Evolutionary conservation across 1,284 basidiomycete species (phyloP), one percentile per base, ranked within the genome.

Genomic region (Thecaphora thlaspeos): DNA sequence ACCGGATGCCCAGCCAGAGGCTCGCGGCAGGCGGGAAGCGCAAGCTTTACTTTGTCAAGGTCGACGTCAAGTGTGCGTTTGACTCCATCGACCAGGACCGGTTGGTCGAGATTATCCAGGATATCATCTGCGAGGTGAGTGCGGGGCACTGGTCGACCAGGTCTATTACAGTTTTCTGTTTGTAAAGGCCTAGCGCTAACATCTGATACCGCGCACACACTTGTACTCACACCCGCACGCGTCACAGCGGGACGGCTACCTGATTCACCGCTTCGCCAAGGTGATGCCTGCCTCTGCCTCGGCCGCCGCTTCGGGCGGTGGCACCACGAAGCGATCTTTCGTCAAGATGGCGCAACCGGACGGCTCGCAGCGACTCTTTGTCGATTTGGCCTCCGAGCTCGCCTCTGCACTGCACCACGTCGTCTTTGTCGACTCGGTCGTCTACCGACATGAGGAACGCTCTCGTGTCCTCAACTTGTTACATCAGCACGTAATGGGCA

Each of bases 51-150:
- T 94, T 98, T 71, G 91, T 93, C 57, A 98, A 98, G 78, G 86
- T 95, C 26, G 95, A 99, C 73, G 90, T 98, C 15, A 87, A 88
- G 57, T 88, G 91, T 1, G 95, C 92, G 58, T 99, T 97, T 80
- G 95, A 99, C 79, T 91, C 89, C 0, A 97, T 98, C 61, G 87
- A 92, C 40, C 95, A 98, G 76, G 82, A 83, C 21, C 92, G 88
- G 71, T 80, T 98, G 43, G 79, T 98, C 15, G 81, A 84, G 32
- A 90, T 98, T 26, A 78, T 97, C 36, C 82, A 84, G 21, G 80
- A 85, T 1, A 73, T 86, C 86, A 51, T 70, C 0, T 17, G 28
- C 8, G n/a, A 17, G 30, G 41, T 55, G 30, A 43, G 50, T n/a
- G 44, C 44, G 12, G 67, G 66, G 39, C 40, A 61, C 17, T 37